Evolutionary conservation across 2,329 filamentous ascomycete genomes (phyloP), one percentile per base, ranked within the genome.

Genomic region (Tolypocladium pustulatum): DNA sequence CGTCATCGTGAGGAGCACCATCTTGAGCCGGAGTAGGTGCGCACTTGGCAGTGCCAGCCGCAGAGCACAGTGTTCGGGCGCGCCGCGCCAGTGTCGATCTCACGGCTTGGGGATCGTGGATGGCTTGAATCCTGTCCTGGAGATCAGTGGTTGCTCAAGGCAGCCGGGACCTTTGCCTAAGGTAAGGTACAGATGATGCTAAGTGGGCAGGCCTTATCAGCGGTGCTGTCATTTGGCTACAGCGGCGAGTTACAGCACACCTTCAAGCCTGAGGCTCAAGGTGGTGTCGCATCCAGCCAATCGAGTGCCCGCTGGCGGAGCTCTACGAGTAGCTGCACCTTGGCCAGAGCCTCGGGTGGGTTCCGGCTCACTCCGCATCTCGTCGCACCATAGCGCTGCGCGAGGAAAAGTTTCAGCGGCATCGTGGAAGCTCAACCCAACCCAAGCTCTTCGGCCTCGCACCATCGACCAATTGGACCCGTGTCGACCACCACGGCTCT

Each of bases 1-100:
- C 4, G 88, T 92, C 78, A 91, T 87, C n/a, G 86, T 89, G 49
- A 94, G 83, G 51, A 89, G 78, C 22, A 92, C 88, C 89, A 93
- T 93, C 3, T 5, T 61, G 58, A 40, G 30, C 46, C 41, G 12
- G 30, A 34, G 13, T 25, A 32, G 20, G 49, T 22, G 6, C 30
- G 12, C 49, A 36, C 9, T 34, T 15, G 25, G 27, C 46, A n/a
- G 46, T 2, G 3, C 27, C 46, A n/a, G 27, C 27, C 17, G 6
- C 17, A n/a, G 10, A 20, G 15, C 20, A 22, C 20, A 7, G 2
- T n/a, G 8, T 3, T 15, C 10, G 49, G 49, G 20, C 20, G 30
- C 34, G 17, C n/a, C 2, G 30, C 17, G 17, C 20, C 8, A 32
- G 20, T 52, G 49, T 34, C 49, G 49, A 20, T 22, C 27, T 34